Evolutionary conservation across 169 alveolate genomes (phyloP).

Genomic region (Plasmodium fragile): DNA sequence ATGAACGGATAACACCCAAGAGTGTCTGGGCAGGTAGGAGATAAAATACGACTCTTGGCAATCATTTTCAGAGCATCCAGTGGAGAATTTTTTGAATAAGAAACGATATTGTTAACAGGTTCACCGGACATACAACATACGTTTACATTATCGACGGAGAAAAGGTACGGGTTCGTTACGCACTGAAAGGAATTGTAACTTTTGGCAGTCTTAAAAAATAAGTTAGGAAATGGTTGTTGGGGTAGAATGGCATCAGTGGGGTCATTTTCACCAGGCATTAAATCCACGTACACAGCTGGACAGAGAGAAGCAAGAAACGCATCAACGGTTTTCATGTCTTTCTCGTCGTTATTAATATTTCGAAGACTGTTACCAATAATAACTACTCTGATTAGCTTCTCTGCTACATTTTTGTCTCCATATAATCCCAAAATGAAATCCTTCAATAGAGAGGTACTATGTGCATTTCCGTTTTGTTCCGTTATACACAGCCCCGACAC

Average conservation of each 20-base stretch:
- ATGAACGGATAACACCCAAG: constrained; percentile 82
- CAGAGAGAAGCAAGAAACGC: constrained; percentile 39
- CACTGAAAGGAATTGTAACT: constrained; percentile 58
- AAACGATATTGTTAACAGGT: constrained; percentile 77
- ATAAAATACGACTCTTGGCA: constrained; percentile 78
- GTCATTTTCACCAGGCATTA: constrained; percentile 82
- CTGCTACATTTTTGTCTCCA: constrained; percentile 50
- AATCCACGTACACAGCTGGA: constrained; percentile 58
- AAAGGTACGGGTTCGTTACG: constrained; percentile 82
- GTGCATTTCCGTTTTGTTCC: constrained; percentile 26
- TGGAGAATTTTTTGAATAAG: constrained; percentile 48
- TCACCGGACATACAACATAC: constrained; percentile 84
- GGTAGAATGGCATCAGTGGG: constrained; percentile 80
- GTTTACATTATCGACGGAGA: constrained; percentile 77
- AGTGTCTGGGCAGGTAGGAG: constrained; percentile 86
- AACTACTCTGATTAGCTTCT: constrained; percentile 72
- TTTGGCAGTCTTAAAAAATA: constrained; percentile 72
- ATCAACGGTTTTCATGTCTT: constrained; percentile 31
- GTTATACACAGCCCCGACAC: constrained; percentile 68
- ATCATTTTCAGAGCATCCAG: constrained; percentile 74
- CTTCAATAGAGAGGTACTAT: constrained; percentile 46
- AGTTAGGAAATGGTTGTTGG: constrained; percentile 81
- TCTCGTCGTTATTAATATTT: constrained; percentile 35
- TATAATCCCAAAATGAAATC: constrained; percentile 55
- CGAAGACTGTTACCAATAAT: constrained; percentile 76